Evolutionary conservation across 345 rosid genomes (phyloP).

Genomic region (Abelmoschus esculentus): DNA sequence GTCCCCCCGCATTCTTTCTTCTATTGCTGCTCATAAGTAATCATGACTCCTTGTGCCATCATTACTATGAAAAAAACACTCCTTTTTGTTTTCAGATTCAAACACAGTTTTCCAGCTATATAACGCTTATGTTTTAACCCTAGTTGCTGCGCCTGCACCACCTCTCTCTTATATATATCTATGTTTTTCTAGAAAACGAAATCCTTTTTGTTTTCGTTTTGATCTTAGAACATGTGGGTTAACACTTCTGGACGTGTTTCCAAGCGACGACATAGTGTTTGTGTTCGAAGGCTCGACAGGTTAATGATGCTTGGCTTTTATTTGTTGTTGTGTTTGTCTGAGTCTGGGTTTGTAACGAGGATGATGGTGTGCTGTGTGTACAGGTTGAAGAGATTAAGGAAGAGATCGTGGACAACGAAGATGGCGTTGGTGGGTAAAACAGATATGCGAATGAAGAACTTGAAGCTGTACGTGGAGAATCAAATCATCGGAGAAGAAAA

Average conservation of each 20-base stretch:
- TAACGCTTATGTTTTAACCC: constrained; percentile 10
- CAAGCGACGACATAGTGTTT: constrained; percentile 15
- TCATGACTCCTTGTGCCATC: constrained; percentile 60
- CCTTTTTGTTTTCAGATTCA: not conserved
- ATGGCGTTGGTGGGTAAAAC: constrained; percentile 9
- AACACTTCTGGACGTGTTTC: constrained; percentile 22
- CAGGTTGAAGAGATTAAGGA: constrained; percentile 30
- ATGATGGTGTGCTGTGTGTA: not conserved
- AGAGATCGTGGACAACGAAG: constrained; percentile 19
- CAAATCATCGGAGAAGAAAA: constrained; percentile 57
- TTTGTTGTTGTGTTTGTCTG: constrained; percentile 6
- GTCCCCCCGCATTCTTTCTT: constrained; percentile 24
- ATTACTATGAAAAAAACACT: constrained; percentile 45
- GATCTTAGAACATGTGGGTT: constrained; percentile 19
- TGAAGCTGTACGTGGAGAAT: constrained; percentile 62
- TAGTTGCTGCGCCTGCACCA: constrained; percentile 1
- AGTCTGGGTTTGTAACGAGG: constrained; percentile 9
- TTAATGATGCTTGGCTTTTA: constrained; percentile 11
- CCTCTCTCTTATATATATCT: not conserved
- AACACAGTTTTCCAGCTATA: constrained; percentile 23
- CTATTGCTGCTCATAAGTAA: constrained; percentile 45
- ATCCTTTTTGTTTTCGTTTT: too few species aligned
- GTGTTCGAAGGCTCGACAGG: constrained; percentile 24
- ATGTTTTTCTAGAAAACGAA: too few species aligned
- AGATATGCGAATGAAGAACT: constrained; percentile 46